A percentile compares a stretch with the other conserved stretches of the same genome.
Conservation (phyloP, 2,329 filamentous ascomycete species). For the Colletotrichum kahawae region DNA sequence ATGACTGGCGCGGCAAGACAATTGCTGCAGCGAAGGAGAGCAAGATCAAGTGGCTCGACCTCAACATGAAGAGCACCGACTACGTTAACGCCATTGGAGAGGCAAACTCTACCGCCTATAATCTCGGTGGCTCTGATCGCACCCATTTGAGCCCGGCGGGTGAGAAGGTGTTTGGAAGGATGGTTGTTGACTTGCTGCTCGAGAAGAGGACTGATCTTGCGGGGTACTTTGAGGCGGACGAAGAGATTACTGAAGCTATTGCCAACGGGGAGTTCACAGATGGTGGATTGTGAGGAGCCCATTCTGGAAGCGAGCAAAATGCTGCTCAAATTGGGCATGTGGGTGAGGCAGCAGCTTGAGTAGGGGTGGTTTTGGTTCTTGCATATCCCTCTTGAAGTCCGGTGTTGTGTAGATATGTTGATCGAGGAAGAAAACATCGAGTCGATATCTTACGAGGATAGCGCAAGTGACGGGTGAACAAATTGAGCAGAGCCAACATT, state of each 20-base stretch:
- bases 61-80: conserved; percentile 53
- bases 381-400: neutral
- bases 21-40: conserved; percentile 49
- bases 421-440: neutral
- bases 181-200: conserved; percentile 60
- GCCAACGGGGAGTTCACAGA: conserved; percentile 31
- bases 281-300: conserved; percentile 12
- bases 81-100: conserved; percentile 60
- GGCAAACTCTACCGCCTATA: conserved; percentile 49
- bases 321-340: fast-evolving
- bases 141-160: conserved; percentile 63
- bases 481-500: neutral
- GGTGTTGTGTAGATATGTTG: neutral
- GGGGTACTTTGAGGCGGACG: conserved; percentile 29
- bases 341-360: neutral
- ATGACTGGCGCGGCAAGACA: conserved; percentile 48
- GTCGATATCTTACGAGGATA: neutral
- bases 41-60: conserved; percentile 46
- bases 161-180: conserved; percentile 59
- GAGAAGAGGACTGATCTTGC: conserved; percentile 24
- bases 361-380: neutral
- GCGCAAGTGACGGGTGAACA: neutral
- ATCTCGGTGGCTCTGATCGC: conserved; percentile 48
- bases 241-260: conserved; percentile 36
- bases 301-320: fast-evolving